Evolutionary conservation across 108 stramenopile species (phyloP), one percentile per base, ranked within the genome.

Genomic region (Skeletonema tropicum): DNA sequence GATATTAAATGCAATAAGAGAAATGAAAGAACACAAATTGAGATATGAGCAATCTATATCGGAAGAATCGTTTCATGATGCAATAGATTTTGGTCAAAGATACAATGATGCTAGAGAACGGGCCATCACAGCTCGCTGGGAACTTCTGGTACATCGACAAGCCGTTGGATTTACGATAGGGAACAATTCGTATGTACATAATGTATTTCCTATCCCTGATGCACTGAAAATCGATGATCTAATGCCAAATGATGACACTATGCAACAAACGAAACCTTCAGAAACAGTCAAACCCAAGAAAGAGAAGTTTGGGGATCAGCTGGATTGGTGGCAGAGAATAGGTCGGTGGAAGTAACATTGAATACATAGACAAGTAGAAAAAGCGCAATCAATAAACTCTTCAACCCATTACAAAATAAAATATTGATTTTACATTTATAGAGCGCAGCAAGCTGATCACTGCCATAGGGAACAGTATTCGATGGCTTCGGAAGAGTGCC

Each of bases 81-180:
- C 88, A 38, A 29, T 73, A 33, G 38, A 83, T 64, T 66, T n/a
- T 46, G 90, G 88, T 10, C 21, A 76, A 36, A 68, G 70, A 29
- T 70, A 90, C 83, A 94, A 94, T 79, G 71, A 84, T 6, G 78
- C 79, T 19, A 86, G 93, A 26, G 71, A 92, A 61, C 30, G 89
- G 21, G 87, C 90, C 15, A 62, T 87, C 1, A 70, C 81, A 33
- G 89, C 89, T 31, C 72, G 94, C 23, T 94, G 94, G 94, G 94
- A 94, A 66, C 66, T 94, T 10, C 83, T 94, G 17, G 94, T 94
- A 3, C 94, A 94, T 85, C 79, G 94, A 33, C 94, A 94, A 62
- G 91, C 91, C 3, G 90, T 89, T 4, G 94, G 94, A 36, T 90
- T 94, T 31, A 87, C 84, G 12, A 87, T 89, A 13, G 88, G 85